Percentiles rank a stretch among this genome's conserved stretches.
phyloP scores from a whole-genome alignment of 805 yeast genomes.

The Metschnikowia orientalis region DNA sequence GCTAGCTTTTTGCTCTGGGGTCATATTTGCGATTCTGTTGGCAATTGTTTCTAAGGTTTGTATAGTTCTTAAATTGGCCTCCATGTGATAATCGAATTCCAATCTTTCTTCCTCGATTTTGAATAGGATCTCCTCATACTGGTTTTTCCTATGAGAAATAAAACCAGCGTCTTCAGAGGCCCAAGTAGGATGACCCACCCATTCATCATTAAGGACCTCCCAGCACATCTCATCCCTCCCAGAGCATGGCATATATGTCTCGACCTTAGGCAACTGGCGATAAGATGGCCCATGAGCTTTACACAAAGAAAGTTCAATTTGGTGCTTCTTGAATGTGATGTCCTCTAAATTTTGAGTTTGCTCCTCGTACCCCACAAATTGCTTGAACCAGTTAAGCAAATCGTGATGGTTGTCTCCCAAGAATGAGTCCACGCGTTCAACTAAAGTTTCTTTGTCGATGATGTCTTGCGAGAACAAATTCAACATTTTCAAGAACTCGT shows the following conservation, averaged over 20 bases:
- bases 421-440: slow-evolving; percentile 79
- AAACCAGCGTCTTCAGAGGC: slow-evolving; percentile 99
- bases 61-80: slow-evolving; percentile 88
- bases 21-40: slow-evolving; percentile 88
- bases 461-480: slow-evolving; percentile 88
- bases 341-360: slow-evolving; percentile 84
- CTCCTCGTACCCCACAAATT: slow-evolving; percentile 84
- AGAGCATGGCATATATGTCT: slow-evolving; percentile 94
- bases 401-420: slow-evolving; percentile 74
- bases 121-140: slow-evolving; percentile 92
- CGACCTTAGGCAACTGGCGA: slow-evolving; percentile 86
- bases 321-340: slow-evolving; percentile 83
- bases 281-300: slow-evolving; percentile 95
- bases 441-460: slow-evolving; percentile 75
- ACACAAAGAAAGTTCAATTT: slow-evolving; percentile 82
- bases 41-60: slow-evolving; percentile 95
- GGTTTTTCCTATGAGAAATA: slow-evolving; percentile 97
- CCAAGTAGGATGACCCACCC: slow-evolving; percentile 99
- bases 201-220: slow-evolving; percentile 97
- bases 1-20: slow-evolving; percentile 77
- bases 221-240: slow-evolving; percentile 99
- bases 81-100: slow-evolving; percentile 95
- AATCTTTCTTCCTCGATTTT: slow-evolving; percentile 97
- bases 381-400: slow-evolving; percentile 84
- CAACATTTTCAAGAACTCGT: slow-evolving; percentile 84